Percentiles rank a stretch among this genome's conserved stretches.
Evolutionary conservation across 1,284 basidiomycete genomes (phyloP).

Genomic region (Cutaneotrichosporon sp.): DNA sequence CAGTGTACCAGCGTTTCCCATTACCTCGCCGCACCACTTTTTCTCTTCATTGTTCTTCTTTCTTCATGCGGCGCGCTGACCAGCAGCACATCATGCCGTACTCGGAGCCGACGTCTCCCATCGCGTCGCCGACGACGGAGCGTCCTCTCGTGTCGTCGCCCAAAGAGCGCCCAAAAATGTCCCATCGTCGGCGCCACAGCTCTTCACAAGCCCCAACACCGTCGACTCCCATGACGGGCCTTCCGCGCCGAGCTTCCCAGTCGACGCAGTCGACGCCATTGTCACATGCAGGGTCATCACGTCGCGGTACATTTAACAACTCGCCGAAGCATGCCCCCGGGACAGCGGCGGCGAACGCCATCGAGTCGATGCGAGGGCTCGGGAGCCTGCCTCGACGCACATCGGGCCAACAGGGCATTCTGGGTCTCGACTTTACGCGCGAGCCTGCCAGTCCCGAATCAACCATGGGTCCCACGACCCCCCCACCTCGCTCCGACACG

Average conservation of each 20-base stretch:
- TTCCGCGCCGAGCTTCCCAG: slow-evolving; percentile 38
- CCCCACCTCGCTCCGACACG: neutral
- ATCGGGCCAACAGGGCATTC: neutral
- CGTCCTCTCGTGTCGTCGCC: neutral
- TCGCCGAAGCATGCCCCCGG: neutral
- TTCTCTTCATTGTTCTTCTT: too few relatives aligned
- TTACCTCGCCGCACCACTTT: too few relatives aligned
- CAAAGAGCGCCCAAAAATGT: too few relatives aligned
- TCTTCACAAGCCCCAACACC: slow-evolving; percentile 1
- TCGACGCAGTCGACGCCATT: slow-evolving; percentile 18
- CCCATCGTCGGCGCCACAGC: neutral
- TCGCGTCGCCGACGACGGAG: slow-evolving; percentile 31
- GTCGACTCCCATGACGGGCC: slow-evolving; percentile 34
- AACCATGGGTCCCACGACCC: neutral
- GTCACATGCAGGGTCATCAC: neutral
- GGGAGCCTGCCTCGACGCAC: neutral
- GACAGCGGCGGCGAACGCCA: neutral
- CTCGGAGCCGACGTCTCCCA: slow-evolving; percentile 40
- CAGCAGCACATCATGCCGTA: slow-evolving; percentile 39
- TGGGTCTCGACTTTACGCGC: neutral
- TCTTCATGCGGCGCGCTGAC: too few relatives aligned
- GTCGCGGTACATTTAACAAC: neutral
- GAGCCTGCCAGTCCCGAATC: too few relatives aligned
- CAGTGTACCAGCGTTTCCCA: too few relatives aligned
- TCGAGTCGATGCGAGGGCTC: slow-evolving; percentile 11